A percentile compares a stretch with the other conserved stretches of the same genome.
Conservation (phyloP, 352 stramenopile species). For the Phytophthora europaea region DNA sequence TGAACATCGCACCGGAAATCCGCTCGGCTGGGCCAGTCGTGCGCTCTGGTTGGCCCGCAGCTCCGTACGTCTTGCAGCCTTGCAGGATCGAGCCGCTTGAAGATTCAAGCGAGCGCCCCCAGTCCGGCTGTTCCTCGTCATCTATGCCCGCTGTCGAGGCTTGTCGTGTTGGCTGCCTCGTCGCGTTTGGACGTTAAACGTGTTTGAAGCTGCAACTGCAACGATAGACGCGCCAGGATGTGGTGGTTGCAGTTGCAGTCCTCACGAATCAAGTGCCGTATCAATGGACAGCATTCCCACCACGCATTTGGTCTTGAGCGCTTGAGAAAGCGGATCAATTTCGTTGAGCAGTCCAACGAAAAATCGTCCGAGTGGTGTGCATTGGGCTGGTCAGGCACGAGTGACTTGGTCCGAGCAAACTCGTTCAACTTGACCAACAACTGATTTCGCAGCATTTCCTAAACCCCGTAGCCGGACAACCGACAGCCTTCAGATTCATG, state of each 20-base stretch:
- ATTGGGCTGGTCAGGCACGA: background rate
- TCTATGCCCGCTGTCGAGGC: slow-evolving; percentile 13
- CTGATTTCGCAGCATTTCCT: background rate
- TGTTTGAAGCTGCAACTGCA: slow-evolving; percentile 44
- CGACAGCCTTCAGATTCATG: no score
- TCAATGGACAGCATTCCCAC: slow-evolving; percentile 1
- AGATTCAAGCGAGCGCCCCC: slow-evolving; percentile 22
- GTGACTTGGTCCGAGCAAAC: background rate
- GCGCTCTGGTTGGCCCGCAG: slow-evolving; percentile 12
- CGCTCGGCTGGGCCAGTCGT: slow-evolving; percentile 22
- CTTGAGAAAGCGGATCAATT: background rate
- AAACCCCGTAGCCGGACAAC: no score
- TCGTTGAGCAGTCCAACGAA: background rate
- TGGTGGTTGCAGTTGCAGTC: slow-evolving; percentile 32
- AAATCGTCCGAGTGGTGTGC: background rate
- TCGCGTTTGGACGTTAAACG: slow-evolving; percentile 34
- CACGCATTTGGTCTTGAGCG: slow-evolving; percentile 16
- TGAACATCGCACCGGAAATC: slow-evolving; percentile 28
- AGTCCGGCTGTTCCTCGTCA: background rate
- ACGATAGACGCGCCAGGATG: slow-evolving; percentile 39
- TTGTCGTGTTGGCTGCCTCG: slow-evolving; percentile 27
- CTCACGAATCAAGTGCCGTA: no score
- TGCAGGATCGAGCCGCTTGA: slow-evolving; percentile 28
- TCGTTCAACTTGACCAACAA: background rate
- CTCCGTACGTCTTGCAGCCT: slow-evolving; percentile 25